Evolutionary conservation across 352 stramenopile genomes (phyloP), one percentile per base, ranked within the genome.

Genomic region (Pythium phragmitis): DNA sequence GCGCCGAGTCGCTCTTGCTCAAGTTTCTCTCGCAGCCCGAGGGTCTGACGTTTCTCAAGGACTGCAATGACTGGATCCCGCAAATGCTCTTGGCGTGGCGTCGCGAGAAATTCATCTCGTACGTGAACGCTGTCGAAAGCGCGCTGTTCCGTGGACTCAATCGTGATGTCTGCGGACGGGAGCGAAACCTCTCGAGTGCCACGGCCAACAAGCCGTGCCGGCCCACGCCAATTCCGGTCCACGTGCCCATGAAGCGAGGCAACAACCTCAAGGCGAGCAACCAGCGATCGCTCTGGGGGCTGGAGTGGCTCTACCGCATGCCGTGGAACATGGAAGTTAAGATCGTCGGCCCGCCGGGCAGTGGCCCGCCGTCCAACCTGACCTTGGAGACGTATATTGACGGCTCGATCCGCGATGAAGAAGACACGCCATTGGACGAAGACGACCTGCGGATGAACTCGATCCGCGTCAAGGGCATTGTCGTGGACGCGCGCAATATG

Each of bases 261-360:
- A 82, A 76, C 55, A 86, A 74, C 16, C 73, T 79, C 49, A 92
- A 87, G 70, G 69, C 77, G 30, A 77, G 72, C 14, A 87, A 75
- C 51, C 82, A 91, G 36, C 74, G 82, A 0, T 91, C 82, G 8
- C 65, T 91, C 13, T 96, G 87, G 86, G 85, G 84, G 14, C 72
- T 96, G 4, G 87, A 96, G 59, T 96, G 87, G 87, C 73, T 96
- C 2, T 96, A 94, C 60, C 86, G 87, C 49, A 94, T 96, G 86
- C 87, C 87, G 4, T 96, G 87, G 87, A 96, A 96, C 55, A 96
- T 96, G 84, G 87, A 96, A 65, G 87, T 96, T 42, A 96, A 96
- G 70, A 93, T 96, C 60, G 83, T 94, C 8, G 87, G 87, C 0
- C 87, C 87, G 19, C 87, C 87, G 52, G 87, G 87, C 30, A 94